Conservation (phyloP, 768 basidiomycete species). For the Podaxis sp. region DNA sequence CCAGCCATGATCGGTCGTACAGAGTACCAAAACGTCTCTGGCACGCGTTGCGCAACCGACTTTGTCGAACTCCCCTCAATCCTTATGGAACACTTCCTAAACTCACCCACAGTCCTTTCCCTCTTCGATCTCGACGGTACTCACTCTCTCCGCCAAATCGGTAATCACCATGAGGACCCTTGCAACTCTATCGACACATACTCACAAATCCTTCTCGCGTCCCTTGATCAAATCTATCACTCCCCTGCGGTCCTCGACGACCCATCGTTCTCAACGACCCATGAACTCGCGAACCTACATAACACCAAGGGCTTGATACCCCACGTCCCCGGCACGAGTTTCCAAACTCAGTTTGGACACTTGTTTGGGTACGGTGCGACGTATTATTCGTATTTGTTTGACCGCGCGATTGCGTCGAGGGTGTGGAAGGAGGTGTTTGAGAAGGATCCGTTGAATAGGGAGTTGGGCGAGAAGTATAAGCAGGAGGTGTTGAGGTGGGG, state of each 20-base stretch:
- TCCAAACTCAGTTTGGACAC: slow-evolving; percentile 96
- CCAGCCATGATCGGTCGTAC: slow-evolving; percentile 97
- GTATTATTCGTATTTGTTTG: slow-evolving; percentile 97
- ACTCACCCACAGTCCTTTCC: slow-evolving; percentile 78
- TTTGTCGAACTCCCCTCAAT: slow-evolving; percentile 98
- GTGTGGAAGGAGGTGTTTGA: slow-evolving; percentile 82
- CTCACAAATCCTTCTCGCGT: slow-evolving; percentile 85
- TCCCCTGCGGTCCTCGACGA: slow-evolving; percentile 54
- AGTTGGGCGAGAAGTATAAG: slow-evolving; percentile 81
- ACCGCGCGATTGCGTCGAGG: slow-evolving; percentile 92
- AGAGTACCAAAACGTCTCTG: slow-evolving; percentile 96
- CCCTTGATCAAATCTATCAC: slow-evolving; percentile 89
- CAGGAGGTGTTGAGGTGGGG: slow-evolving; percentile 74
- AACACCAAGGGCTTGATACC: slow-evolving; percentile 78
- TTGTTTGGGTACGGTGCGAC: slow-evolving; percentile 96
- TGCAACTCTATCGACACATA: slow-evolving; percentile 87
- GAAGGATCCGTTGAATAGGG: slow-evolving; percentile 63
- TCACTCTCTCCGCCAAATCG: slow-evolving; percentile 43
- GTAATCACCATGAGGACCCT: slow-evolving; percentile 73
- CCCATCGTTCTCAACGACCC: slow-evolving; percentile 71
- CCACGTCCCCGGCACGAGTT: slow-evolving; percentile 80
- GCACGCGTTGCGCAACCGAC: slow-evolving; percentile 96
- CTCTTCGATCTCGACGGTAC: slow-evolving; percentile 65
- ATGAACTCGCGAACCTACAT: slow-evolving; percentile 58
- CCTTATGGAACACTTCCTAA: slow-evolving; percentile 97